phyloP scores from a whole-genome alignment of 1,284 basidiomycete species.

The Lentinus polychrous region DNA sequence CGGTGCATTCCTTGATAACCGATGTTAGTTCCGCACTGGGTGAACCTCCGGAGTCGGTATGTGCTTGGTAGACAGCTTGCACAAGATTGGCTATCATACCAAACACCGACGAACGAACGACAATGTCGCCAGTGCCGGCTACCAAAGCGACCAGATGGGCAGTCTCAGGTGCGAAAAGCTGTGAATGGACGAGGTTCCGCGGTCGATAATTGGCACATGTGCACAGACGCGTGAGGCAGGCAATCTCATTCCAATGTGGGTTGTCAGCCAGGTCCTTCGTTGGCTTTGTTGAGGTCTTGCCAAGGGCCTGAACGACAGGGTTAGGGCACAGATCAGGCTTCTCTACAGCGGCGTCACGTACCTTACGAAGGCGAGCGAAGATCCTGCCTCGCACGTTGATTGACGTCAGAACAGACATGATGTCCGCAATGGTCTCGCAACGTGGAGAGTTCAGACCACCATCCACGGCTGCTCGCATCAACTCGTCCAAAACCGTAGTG shows the following conservation, averaged over 20 bases:
- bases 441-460: constrained; percentile 70
- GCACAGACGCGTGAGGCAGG: constrained; percentile 68
- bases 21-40: constrained; percentile 42
- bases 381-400: constrained; percentile 75
- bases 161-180: constrained; percentile 79
- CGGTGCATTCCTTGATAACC: constrained; percentile 56
- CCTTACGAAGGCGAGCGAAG: constrained; percentile 74
- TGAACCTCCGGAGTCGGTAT: constrained; percentile 43
- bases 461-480: constrained; percentile 75
- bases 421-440: constrained; percentile 72
- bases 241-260: constrained; percentile 79
- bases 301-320: constrained; percentile 46
- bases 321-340: neutral
- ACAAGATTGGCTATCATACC: constrained; percentile 77
- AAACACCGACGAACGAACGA: constrained; percentile 76
- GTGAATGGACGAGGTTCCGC: constrained; percentile 55
- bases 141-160: constrained; percentile 73
- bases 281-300: constrained; percentile 62
- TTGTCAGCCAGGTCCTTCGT: constrained; percentile 62
- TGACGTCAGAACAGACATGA: constrained; percentile 68
- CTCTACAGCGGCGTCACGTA: constrained; percentile 21
- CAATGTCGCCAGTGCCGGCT: constrained; percentile 64
- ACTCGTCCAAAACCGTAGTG: constrained; percentile 71
- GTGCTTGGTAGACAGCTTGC: constrained; percentile 62
- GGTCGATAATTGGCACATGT: constrained; percentile 68